A percentile compares a stretch with the other conserved stretches of the same genome.
phyloP scores from a whole-genome alignment of 176 grass and related monocot species.

The Triticum urartu region DNA sequence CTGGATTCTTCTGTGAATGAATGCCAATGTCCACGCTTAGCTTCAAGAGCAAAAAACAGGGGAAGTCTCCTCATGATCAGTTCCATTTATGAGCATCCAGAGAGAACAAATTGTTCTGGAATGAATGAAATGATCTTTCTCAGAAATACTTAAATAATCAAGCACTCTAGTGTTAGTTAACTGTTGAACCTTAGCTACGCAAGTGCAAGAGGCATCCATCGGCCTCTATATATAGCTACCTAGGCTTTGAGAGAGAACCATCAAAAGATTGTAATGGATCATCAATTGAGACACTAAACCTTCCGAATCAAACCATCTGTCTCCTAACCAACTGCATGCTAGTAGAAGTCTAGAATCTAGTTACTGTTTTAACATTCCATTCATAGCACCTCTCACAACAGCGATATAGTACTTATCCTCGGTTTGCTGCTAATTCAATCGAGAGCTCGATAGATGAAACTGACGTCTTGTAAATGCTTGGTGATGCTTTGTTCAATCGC shows the following conservation, averaged over 20 bases:
- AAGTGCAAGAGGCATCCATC: conserved; percentile 1
- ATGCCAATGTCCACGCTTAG: not conserved
- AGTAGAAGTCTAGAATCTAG: conserved; percentile 6
- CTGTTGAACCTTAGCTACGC: not conserved
- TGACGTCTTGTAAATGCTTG: not conserved
- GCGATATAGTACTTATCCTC: not conserved
- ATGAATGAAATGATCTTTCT: not conserved
- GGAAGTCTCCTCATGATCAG: not conserved
- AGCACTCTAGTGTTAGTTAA: not conserved
- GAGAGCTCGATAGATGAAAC: not conserved
- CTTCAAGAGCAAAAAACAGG: not conserved
- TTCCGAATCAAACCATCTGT: conserved; percentile 19
- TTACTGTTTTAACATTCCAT: not conserved
- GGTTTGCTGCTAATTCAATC: not conserved
- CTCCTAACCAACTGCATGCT: not conserved
- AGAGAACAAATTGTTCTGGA: not conserved
- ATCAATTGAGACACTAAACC: not conserved
- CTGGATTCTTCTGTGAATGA: not conserved
- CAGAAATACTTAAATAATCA: not conserved
- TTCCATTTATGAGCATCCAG: not conserved
- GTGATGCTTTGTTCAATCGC: not conserved
- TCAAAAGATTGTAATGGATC: not conserved
- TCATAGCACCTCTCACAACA: not conserved
- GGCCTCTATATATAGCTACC: not conserved
- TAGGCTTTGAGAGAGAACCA: not conserved